Evolutionary conservation across 2,329 filamentous ascomycete species (phyloP), one percentile per base, ranked within the genome.

Genomic region (Cryphonectria radicalis): DNA sequence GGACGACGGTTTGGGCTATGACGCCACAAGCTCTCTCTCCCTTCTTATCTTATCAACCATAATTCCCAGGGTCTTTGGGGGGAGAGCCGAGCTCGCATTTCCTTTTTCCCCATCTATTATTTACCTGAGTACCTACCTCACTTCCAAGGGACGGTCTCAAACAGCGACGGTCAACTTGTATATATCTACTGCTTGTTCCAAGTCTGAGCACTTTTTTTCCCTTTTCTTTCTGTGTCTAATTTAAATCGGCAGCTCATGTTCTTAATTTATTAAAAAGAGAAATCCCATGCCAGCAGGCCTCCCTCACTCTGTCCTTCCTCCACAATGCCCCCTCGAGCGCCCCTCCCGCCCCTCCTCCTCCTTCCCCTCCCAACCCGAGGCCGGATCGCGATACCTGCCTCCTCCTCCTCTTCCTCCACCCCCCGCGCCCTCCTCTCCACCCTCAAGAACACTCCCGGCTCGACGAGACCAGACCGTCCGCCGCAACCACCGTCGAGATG

Each of bases 401-500:
- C n/a, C 53, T 28, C 4, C 50, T 55, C 22, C 50, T 5, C 25
- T 11, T 32, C 28, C 28, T 32, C 28, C 28, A 2, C 19, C 46
- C 1, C 28, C 67, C 62, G 28, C 46, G 37, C 32, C 40, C 60
- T 43, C 68, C 55, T 43, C 69, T n/a, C 67, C 43, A 63, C 62
- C 5, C 37, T 25, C n/a, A 25, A 40, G 22, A 28, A 40, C 40
- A 28, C 13, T 22, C 5, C 35, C 32, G 32, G 19, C 3, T 4
- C 22, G 5, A 13, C 22, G 1, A 42, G 10, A 17, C n/a, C 62
- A 37, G 50, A 28, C 11, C 42, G 75, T 22, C 55, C 76, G 11
- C 73, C 75, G 28, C 69, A 75, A 72, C 84, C 76, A 76, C 85
- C 78, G n/a, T 84, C 90, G 25, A 85, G 89, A 77, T 96, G 93